phyloP scores from a whole-genome alignment of 495 filamentous ascomycete genomes.

The Neurospora intermedia region DNA sequence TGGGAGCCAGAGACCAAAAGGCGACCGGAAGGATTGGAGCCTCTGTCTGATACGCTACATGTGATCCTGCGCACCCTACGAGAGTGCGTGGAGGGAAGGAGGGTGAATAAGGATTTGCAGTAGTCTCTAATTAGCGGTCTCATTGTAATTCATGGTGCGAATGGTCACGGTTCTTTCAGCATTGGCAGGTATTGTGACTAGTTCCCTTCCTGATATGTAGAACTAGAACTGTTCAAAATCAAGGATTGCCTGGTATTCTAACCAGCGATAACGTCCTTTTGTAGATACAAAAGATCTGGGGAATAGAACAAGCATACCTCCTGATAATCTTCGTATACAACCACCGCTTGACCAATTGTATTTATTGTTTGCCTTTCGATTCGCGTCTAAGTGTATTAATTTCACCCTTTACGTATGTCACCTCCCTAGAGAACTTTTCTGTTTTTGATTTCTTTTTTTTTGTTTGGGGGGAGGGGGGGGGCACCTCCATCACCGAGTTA shows the following conservation, averaged over 20 bases:
- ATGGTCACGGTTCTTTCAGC: neutral
- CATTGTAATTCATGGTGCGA: neutral
- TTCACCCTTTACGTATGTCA: neutral
- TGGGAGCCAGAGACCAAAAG: neutral
- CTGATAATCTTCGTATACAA: neutral
- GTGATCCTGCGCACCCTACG: neutral
- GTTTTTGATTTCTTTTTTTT: too few relatives aligned
- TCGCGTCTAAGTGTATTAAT: neutral
- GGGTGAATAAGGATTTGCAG: neutral
- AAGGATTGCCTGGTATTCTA: neutral
- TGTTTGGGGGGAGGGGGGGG: too few relatives aligned
- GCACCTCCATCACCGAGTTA: neutral
- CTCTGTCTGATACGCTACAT: neutral
- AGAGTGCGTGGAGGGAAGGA: neutral
- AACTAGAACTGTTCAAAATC: neutral
- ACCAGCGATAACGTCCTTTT: neutral
- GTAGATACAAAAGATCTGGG: neutral
- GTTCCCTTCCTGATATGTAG: neutral
- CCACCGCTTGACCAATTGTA: neutral
- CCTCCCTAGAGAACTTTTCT: neutral
- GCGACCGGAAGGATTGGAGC: neutral
- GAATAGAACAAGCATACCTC: neutral
- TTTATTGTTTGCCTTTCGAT: neutral
- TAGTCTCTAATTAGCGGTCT: neutral
- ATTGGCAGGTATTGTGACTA: neutral